Percentiles rank a stretch among this genome's conserved stretches.
These are phyloP conservation scores for Aschersonia sp. DNA, from an alignment of 2,329 filamentous ascomycete species.

Conservation along the genomic window DNA sequence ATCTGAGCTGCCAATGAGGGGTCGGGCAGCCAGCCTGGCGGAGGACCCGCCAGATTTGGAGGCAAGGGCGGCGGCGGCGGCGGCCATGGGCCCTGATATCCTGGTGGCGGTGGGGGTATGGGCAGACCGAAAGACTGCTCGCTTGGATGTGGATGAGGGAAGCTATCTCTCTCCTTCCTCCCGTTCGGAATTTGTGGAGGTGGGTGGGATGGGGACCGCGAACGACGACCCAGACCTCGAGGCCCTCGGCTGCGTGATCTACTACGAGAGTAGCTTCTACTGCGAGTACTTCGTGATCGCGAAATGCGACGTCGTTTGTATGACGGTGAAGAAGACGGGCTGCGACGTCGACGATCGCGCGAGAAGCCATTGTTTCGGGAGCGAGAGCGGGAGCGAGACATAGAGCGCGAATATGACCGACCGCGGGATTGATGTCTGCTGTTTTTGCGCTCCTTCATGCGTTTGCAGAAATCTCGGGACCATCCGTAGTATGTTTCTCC, in stretches of 20 bases:
- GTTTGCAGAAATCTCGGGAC: constrained; percentile 67
- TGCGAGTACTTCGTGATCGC: constrained; percentile 11
- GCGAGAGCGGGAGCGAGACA: constrained; percentile 11
- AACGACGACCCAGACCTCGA: constrained; percentile 4
- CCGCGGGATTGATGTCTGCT: constrained; percentile 11
- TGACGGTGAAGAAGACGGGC: constrained; percentile 11
- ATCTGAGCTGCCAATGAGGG: constrained; percentile 12
- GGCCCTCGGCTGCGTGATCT: constrained; percentile 10
- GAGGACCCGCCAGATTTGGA: constrained; percentile 7
- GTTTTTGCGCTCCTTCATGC: constrained; percentile 51
- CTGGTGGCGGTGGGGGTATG: constrained; percentile 19
- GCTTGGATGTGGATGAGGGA: constrained; percentile 7
- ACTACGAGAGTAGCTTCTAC: constrained; percentile 16
- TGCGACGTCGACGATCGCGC: constrained; percentile 14
- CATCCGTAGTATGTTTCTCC: constrained; percentile 80
- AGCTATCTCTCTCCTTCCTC: too few relatives aligned
- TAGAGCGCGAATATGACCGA: constrained; percentile 17
- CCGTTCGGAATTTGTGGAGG: neutral
- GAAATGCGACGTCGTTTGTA: constrained; percentile 16
- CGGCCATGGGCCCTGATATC: constrained; percentile 28
- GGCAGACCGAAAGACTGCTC: constrained; percentile 2
- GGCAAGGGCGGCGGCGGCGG: constrained; percentile 16
- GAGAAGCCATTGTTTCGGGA: constrained; percentile 11
- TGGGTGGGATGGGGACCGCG: constrained; percentile 10
- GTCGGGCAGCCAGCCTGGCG: constrained; percentile 14